phyloP scores from a whole-genome alignment of 176 grass and related monocot species.

The Hsuehochloa calcarea region DNA sequence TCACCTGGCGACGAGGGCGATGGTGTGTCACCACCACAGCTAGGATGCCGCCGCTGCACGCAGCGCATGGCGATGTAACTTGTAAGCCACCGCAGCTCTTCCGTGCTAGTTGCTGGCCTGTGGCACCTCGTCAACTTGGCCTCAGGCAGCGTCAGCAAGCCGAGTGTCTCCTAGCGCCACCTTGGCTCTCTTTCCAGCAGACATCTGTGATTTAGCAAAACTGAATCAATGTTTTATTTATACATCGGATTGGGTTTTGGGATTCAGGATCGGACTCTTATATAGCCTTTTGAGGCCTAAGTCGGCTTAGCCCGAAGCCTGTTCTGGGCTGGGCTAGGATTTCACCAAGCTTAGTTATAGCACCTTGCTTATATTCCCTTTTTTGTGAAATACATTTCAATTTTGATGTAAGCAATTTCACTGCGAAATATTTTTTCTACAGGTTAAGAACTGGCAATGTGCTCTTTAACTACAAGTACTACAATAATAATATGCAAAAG shows the following conservation, averaged over 20 bases:
- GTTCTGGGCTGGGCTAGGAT: neutral
- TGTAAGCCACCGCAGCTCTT: neutral
- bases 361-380: neutral
- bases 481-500: slow-evolving; percentile 42
- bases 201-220: neutral
- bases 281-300: slow-evolving; percentile 8
- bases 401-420: slow-evolving; percentile 11
- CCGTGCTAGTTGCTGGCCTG: too few species aligned
- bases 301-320: neutral
- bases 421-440: slow-evolving; percentile 9
- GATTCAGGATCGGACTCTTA: neutral
- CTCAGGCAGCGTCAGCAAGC: neutral
- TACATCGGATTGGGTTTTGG: neutral
- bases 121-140: neutral
- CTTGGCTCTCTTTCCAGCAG: neutral
- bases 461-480: slow-evolving; percentile 72
- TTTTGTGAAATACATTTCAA: slow-evolving; percentile 24
- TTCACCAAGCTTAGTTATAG: neutral
- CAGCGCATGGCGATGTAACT: neutral
- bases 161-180: neutral
- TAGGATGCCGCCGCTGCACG: neutral
- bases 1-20: too few species aligned
- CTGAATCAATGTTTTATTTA: neutral
- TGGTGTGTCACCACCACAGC: too few species aligned
- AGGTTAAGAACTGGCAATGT: slow-evolving; percentile 93